Conservation (phyloP, 371 early-diverging fungal genomes). For the Vittaforma corneae region DNA sequence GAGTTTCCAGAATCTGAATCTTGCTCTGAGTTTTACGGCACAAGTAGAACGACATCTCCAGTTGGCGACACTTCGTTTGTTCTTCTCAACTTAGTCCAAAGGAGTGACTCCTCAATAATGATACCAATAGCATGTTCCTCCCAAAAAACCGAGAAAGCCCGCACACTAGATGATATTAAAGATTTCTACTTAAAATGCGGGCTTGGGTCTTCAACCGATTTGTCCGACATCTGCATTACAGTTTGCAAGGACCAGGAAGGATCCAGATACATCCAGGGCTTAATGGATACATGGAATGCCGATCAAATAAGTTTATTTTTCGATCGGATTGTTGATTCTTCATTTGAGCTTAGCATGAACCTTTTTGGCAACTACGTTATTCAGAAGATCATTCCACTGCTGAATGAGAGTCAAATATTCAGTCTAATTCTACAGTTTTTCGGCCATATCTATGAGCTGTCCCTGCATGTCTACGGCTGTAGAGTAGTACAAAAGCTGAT, state of each 20-base stretch:
- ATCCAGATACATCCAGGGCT: constrained; percentile 94
- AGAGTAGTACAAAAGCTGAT: constrained; percentile 96
- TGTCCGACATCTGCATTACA: constrained; percentile 35
- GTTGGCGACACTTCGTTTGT: constrained; percentile 35
- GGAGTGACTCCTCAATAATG: not conserved
- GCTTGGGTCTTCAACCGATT: not conserved
- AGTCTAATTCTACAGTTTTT: constrained; percentile 70
- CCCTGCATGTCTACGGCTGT: constrained; percentile 98
- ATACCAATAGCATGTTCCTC: constrained; percentile 1
- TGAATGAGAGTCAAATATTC: constrained; percentile 30
- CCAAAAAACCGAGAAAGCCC: not conserved
- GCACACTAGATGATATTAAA: not conserved
- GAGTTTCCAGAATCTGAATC: constrained; percentile 41
- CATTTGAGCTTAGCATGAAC: constrained; percentile 86
- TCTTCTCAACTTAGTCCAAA: constrained; percentile 19
- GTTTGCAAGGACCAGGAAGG: constrained; percentile 96
- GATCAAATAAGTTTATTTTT: constrained; percentile 89
- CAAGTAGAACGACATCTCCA: constrained; percentile 37
- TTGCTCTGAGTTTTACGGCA: constrained; percentile 33
- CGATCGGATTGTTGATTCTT: constrained; percentile 78
- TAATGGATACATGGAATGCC: constrained; percentile 74
- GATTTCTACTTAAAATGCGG: not conserved
- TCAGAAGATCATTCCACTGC: constrained; percentile 71
- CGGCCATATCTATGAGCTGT: constrained; percentile 75
- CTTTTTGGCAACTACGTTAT: constrained; percentile 99